Evolutionary conservation across 2,329 filamentous ascomycete genomes (phyloP), one percentile per base, ranked within the genome.

Genomic region (Colletotrichum sp.): DNA sequence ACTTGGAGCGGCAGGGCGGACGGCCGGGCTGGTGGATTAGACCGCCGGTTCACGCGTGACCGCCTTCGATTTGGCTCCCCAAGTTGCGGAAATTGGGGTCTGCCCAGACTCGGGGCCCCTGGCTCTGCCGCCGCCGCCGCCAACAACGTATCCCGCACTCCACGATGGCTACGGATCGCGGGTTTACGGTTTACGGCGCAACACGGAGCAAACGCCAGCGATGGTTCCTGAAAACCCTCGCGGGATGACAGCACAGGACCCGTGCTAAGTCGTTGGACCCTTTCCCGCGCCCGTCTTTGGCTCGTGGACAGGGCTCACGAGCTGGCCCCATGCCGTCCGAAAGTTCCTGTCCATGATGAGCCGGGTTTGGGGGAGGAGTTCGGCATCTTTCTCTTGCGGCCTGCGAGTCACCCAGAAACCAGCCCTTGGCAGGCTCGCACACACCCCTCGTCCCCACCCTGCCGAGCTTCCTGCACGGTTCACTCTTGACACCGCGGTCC

Each of bases 31-130:
- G 70, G 64, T 73, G 70, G 74, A 36, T 73, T 55, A 68, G 63
- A 67, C 64, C 73, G 73, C 59, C 70, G 63, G 27, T 72, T 44
- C 74, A 28, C 73, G 73, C 64, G 59, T 75, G 73, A 73, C 70
- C 64, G 48, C 39, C 25, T 16, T 60, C 22, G 11, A 68, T 30
- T 52, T 60, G 27, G 39, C 65, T 65, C 15, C 59, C 44, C 60
- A 67, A 60, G 48, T 73, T 64, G 64, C 59, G 73, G 73, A 36
- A 68, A 59, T 69, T 73, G 70, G 70, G 64, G 70, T 55, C 71
- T 28, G 64, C 70, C 27, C 36, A 61, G 55, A 30, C 27, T 61
- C 30, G 65, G 30, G 9, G 69, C 9, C 57, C 27, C 57, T 12
- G 28, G 16, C 30, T 63, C 28, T 30, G 28, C 65, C 64, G 64